These are phyloP conservation scores for Stephania yunnanensis DNA, from an alignment of 164 flowering plant species.

Conservation along the genomic window DNA sequence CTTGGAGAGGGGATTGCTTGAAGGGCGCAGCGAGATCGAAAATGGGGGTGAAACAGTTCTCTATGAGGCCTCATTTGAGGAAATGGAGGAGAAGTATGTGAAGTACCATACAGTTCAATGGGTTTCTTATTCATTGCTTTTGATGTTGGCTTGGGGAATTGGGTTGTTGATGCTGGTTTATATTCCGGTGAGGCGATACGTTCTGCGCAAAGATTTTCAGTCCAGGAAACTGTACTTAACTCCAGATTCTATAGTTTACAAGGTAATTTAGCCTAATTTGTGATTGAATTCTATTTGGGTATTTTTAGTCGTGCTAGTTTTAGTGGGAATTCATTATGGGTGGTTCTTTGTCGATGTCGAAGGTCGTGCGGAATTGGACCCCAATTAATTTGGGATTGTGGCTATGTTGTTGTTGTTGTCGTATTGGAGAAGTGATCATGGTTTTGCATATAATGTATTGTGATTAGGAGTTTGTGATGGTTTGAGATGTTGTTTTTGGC, in stretches of 20 bases:
- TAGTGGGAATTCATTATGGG: background rate
- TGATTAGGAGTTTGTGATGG: no score
- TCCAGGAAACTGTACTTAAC: slow-evolving; percentile 70
- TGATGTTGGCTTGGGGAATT: slow-evolving; percentile 73
- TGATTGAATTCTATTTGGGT: background rate
- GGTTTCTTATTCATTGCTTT: slow-evolving; percentile 62
- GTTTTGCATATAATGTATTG: background rate
- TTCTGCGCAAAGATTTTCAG: slow-evolving; percentile 48
- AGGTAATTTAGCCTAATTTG: slow-evolving; percentile 30
- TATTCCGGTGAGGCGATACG: slow-evolving; percentile 56
- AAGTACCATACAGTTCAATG: slow-evolving; percentile 66
- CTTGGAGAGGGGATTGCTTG: slow-evolving; percentile 47
- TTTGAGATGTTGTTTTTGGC: no score
- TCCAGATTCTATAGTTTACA: slow-evolving; percentile 59
- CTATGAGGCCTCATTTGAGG: slow-evolving; percentile 57
- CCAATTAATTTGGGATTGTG: no score
- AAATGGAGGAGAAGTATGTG: slow-evolving; percentile 62
- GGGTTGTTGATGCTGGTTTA: slow-evolving; percentile 74
- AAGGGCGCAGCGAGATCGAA: slow-evolving; percentile 17
- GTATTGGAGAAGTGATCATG: background rate
- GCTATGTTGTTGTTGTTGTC: no score
- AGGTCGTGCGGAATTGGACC: no score
- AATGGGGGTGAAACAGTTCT: slow-evolving; percentile 37
- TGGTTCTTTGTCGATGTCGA: background rate
- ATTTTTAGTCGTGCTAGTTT: background rate